Evolutionary conservation across 2,329 filamentous ascomycete genomes (phyloP).

Genomic region (Hymenoscyphus fraxineus): DNA sequence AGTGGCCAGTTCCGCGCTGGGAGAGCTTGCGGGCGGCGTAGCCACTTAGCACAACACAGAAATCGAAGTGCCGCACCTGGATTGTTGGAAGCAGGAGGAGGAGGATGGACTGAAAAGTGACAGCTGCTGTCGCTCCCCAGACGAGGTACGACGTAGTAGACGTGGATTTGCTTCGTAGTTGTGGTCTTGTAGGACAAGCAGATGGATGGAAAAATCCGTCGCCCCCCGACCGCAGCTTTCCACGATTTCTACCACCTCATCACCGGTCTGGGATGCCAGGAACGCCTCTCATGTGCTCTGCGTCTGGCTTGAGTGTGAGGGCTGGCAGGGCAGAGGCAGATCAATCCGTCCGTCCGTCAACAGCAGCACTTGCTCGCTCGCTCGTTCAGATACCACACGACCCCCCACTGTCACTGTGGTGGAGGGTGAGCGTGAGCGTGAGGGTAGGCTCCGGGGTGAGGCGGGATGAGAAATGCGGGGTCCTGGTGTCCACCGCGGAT

Average conservation of each 20-base stretch:
- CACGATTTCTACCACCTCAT: neutral
- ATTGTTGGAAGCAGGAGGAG: neutral
- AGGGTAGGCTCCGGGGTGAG: neutral
- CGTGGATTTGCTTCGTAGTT: neutral
- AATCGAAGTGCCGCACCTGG: neutral
- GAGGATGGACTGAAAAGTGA: neutral
- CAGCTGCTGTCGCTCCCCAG: neutral
- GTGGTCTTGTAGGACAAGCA: neutral
- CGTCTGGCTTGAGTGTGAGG: neutral
- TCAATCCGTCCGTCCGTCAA: neutral
- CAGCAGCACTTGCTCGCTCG: neutral
- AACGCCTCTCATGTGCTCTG: constrained; percentile 1
- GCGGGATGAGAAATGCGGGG: constrained; percentile 1
- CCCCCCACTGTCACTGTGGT: neutral
- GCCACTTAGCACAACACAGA: neutral
- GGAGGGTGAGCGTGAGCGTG: neutral
- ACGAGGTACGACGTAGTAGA: neutral
- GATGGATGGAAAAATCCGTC: neutral
- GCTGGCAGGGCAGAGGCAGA: neutral
- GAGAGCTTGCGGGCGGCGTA: neutral
- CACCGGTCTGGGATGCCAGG: neutral
- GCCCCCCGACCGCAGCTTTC: neutral
- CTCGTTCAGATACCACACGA: neutral
- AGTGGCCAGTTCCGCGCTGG: neutral
- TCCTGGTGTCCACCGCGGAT: neutral